Conservation (phyloP, 805 yeast genomes). For the Metschnikowia colocasiae region DNA sequence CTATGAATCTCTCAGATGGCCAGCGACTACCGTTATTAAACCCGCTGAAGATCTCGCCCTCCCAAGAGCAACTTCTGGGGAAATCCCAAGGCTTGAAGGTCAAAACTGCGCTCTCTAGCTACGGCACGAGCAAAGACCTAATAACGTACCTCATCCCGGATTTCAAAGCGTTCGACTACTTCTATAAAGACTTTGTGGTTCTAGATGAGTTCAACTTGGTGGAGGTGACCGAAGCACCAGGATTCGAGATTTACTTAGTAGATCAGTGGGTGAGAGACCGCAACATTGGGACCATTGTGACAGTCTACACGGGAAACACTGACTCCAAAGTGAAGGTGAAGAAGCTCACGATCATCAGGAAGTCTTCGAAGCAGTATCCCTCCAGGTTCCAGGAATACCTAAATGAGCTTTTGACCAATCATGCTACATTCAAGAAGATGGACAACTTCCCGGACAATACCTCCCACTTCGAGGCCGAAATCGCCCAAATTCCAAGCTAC, state of each 20-base stretch:
- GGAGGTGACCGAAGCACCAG: constrained; percentile 51
- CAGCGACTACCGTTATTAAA: constrained; percentile 3
- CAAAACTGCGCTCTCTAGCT: not conserved
- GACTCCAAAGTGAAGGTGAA: constrained; percentile 58
- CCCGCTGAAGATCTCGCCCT: not conserved
- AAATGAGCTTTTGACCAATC: constrained; percentile 59
- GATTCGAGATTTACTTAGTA: constrained; percentile 86
- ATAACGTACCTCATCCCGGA: constrained; percentile 54
- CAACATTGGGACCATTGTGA: constrained; percentile 59
- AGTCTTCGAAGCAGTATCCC: constrained; percentile 47
- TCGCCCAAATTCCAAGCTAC: constrained; percentile 24
- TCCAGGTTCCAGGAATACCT: constrained; percentile 55
- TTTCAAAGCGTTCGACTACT: constrained; percentile 47
- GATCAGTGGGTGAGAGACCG: constrained; percentile 92
- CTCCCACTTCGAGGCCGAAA: constrained; percentile 2
- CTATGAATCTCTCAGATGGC: not conserved
- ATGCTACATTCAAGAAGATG: constrained; percentile 62
- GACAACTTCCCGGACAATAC: not conserved
- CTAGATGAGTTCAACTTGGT: constrained; percentile 37
- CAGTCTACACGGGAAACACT: constrained; percentile 82
- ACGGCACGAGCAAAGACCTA: constrained; percentile 14
- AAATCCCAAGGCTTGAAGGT: not conserved
- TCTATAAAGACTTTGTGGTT: constrained; percentile 37
- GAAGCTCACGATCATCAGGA: constrained; percentile 52
- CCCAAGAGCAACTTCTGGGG: not conserved